Base-by-base conservation (phyloP, 2,329 filamentous ascomycete species). In the Aureobasidium melanogenum region DNA sequence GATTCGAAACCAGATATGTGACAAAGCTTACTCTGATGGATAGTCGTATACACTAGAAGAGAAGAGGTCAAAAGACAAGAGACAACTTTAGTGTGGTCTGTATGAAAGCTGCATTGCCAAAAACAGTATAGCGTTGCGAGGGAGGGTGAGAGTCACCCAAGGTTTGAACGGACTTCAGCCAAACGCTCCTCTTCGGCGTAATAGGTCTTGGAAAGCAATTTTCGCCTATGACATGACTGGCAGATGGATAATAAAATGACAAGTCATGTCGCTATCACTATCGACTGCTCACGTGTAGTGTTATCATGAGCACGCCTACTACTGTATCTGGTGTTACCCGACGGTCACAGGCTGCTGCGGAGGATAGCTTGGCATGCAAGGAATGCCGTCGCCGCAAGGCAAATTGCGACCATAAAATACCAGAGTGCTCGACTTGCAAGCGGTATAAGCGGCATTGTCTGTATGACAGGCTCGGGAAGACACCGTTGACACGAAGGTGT, bases 351-450 rank as follows among this genome's bases (percentile, higher is more conserved):
- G 44, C 56, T 17, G 56, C 56, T 39, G 43, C 48, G 22, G 59
- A 61, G 30, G 59, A 61, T 41, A 55, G 39, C 34, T 47, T 54
- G 39, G 58, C 58, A 15, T 60, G 58, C 48, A 60, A 60, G 30
- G 58, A 60, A 52, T 60, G 58, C 30, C 58, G 58, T 24, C 58
- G 58, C n/a, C 58, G 58, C 22, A 60, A 60, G 28, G 58, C 47
- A 7, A 52, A 52, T 24, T 60, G 58, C 47, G 58, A 60, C 30
- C 58, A 60, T 38, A 60, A 60, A 19, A 60, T 60, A 22, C 58
- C 59, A 10, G 59, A 61, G 32, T 55, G 59, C 17, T 55, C 59
- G 39, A 39, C 48, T 9, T 61, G 59, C 50, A 61, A 50, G n/a
- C 47, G 50, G 7, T 61, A 55, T 34, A 54, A 52, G 19, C 48